Conservation (phyloP, 257 asterid genomes). For the Gentiana macrophylla region DNA sequence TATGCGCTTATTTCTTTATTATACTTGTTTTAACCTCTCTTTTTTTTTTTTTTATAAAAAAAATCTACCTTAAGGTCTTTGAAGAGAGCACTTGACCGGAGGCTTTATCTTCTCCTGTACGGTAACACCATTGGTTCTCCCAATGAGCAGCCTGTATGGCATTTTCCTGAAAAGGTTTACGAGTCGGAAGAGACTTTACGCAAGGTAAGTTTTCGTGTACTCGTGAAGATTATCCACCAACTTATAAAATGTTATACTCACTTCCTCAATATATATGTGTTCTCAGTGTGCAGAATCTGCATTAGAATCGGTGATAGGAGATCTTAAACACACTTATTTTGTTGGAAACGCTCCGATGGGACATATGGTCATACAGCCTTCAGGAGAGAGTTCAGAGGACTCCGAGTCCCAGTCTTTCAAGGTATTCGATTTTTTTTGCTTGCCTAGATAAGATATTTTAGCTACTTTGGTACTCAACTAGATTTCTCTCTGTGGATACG, state of each 20-base stretch:
- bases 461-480: too few species aligned
- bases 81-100: conserved; percentile 78
- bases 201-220: conserved; percentile 29
- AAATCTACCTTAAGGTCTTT: conserved; percentile 40
- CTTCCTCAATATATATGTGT: conserved; percentile 8
- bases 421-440: conserved; percentile 19
- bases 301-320: conserved; percentile 66
- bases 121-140: conserved; percentile 45
- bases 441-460: too few species aligned
- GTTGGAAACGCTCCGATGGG: conserved; percentile 97
- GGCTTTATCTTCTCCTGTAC: conserved; percentile 80
- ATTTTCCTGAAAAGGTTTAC: conserved; percentile 79
- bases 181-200: conserved; percentile 73
- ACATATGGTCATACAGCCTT: conserved; percentile 35
- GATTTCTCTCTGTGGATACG: too few species aligned
- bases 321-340: conserved; percentile 66
- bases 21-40: too few species aligned
- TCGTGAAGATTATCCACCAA: conserved; percentile 4
- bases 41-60: conserved; percentile 3
- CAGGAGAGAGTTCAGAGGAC: conserved; percentile 20
- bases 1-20: too few species aligned
- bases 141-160: conserved; percentile 62
- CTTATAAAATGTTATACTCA: conserved; percentile 5
- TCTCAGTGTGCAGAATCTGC: conserved; percentile 95
- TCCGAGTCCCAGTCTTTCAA: conserved; percentile 26